Evolutionary conservation across 352 stramenopile species (phyloP), one percentile per base, ranked within the genome.

Genomic region (Phytophthora sojae): DNA sequence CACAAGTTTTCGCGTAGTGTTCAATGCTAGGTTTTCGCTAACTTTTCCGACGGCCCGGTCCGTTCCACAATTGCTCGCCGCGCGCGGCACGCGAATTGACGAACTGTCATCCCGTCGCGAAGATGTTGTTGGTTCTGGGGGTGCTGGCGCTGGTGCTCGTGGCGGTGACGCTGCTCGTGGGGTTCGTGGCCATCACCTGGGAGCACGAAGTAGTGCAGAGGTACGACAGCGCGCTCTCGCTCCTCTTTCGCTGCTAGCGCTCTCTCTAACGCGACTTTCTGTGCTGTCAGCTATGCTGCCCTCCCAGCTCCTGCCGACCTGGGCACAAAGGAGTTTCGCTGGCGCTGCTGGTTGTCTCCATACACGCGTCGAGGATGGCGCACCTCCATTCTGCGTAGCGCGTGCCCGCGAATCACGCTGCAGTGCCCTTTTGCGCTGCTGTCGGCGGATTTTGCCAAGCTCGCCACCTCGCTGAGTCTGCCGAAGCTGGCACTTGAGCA

Each of bases 271-370:
- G 15, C 39, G 1, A 15, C 39, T 17, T 19, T 57, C 15, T 4
- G 39, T 19, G 12, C 30, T 25, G 32, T 23, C 57, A 91, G 84
- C 15, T 93, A 90, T 54, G 74, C 66, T 2, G 76, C 80, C 23
- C 68, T 96, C 19, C 89, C 89, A 8, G 83, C 86, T 2, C 89
- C 89, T 5, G 81, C 67, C 15, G 89, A 96, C 69, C 65, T 94
- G 32, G 89, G 89, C 60, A 93, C 89, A 0, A 85, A 86, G 55
- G 89, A 96, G 76, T 96, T 96, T 59, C 75, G 69, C 44, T 93
- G 86, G 83, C 86, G 89, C 37, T 92, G 84, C 57, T 90, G 76
- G 66, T 59, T 94, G 12, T 96, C 89, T 29, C 26, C 72, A 8
- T 67, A 88, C 58, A 89, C 84, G 37, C 85, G 87, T 56, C 57